phyloP scores from a whole-genome alignment of 1,284 basidiomycete species.

The Prillingera fragicola region DNA sequence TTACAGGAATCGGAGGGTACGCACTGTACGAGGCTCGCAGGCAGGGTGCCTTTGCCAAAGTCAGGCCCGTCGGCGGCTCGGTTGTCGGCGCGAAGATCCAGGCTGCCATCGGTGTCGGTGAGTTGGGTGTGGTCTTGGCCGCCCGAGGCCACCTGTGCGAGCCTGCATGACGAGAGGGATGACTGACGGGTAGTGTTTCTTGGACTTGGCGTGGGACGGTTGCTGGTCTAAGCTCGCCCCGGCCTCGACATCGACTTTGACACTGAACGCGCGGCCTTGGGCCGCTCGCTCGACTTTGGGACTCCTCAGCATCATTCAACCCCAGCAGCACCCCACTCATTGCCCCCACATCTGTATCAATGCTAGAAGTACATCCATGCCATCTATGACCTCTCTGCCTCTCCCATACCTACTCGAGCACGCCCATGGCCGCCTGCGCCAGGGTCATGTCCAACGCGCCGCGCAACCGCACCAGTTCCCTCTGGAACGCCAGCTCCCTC shows the following conservation, averaged over 20 bases:
- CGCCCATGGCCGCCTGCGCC: conserved; percentile 48
- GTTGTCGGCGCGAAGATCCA: conserved; percentile 29
- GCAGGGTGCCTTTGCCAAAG: conserved; percentile 36
- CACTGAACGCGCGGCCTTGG: no score
- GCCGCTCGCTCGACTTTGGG: no score
- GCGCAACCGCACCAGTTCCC: conserved; percentile 72
- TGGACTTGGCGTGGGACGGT: conserved; percentile 4
- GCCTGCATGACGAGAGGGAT: background rate
- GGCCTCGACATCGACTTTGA: no score
- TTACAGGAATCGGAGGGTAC: conserved; percentile 41
- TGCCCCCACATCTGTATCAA: no score
- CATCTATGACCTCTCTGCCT: no score
- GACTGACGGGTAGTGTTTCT: conserved; percentile 4
- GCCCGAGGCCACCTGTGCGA: no score
- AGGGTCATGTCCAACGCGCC: conserved; percentile 93
- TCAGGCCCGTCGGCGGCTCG: conserved; percentile 31
- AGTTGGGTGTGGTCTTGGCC: conserved; percentile 11
- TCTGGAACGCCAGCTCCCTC: conserved; percentile 85
- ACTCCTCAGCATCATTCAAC: no score
- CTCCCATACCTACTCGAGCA: conserved; percentile 6
- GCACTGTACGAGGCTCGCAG: conserved; percentile 33
- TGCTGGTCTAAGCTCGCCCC: conserved; percentile 6
- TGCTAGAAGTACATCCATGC: no score
- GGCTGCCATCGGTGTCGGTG: conserved; percentile 39
- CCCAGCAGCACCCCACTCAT: no score